Base-by-base conservation (phyloP, 2,329 filamentous ascomycete genomes). In the Neonectria faginata region DNA sequence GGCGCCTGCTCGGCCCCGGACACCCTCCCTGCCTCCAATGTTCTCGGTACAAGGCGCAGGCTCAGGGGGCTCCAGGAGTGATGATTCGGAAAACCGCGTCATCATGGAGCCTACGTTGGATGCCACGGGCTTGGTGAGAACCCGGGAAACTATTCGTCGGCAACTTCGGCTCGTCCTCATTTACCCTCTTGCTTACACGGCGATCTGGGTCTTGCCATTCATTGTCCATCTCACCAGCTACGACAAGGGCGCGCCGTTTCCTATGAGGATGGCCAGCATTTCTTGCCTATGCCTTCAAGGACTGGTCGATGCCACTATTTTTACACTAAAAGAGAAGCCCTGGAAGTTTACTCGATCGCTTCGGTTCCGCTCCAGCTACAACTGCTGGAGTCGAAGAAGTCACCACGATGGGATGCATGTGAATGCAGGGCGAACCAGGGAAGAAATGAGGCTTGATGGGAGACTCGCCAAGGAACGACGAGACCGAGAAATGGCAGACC, bases 101-200 rank as follows among this genome's bases (percentile, higher is more conserved):
- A 55, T 65, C 7, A 62, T 64, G 29, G 57, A 60, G 16, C 59
- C 55, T 59, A 66, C 62, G 2, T 53, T 75, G 11, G 72, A 75
- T 55, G 60, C 71, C 3, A 70, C 73, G 0, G 75, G 74, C 4
- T 76, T 81, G 48, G 65, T 75, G 20, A 73, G 76, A 50, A 75
- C 84, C 9, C 84, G 88, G 12, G 80, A 84, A 16, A 86, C 85
- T 62, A 89, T 92, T 63, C 85, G 86, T 48, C 86, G 89, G 10
- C 91, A 94, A 72, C 83, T 94, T 2, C 86, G 90, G 33, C 85
- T 91, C 31, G 83, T 94, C 18, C 93, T 94, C 78, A 88, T 93
- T 52, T 95, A 95, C 75, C 92, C 92, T 0, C 75, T 90, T 18
- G 85, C 91, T 4, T 94, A 95, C 77, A 83, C 92, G 20, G 77